Conservation (phyloP, 192 early-diverging fungal genomes). For the Podila epicladia region DNA sequence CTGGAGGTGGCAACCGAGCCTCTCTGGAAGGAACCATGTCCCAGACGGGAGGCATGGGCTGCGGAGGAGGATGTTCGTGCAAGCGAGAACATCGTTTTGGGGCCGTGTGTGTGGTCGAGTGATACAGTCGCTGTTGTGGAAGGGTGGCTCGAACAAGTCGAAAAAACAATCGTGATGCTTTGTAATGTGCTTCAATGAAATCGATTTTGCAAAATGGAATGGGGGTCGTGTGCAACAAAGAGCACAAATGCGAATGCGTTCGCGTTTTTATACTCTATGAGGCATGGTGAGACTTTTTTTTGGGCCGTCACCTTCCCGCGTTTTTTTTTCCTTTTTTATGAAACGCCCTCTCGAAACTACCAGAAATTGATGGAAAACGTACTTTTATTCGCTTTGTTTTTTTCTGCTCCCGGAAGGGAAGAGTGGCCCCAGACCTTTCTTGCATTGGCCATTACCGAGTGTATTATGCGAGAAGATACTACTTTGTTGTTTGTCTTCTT, state of each 20-base stretch:
- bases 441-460: too few relatives aligned
- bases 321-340: background rate
- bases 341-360: background rate
- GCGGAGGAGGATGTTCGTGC: background rate
- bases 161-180: slow-evolving; percentile 6
- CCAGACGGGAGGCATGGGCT: background rate
- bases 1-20: background rate
- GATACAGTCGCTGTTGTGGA: too few relatives aligned
- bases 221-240: background rate
- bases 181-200: background rate
- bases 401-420: background rate
- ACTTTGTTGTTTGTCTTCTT: too few relatives aligned
- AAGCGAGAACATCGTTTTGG: background rate
- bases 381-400: background rate
- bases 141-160: too few relatives aligned
- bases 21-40: background rate
- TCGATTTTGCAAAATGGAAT: too few relatives aligned
- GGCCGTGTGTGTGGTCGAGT: too few relatives aligned
- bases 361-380: background rate
- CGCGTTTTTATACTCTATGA: background rate
- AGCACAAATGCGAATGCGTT: background rate
- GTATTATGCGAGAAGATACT: too few relatives aligned
- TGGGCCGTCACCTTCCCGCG: background rate
- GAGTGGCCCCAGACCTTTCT: too few relatives aligned
- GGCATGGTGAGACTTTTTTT: background rate